phyloP scores from a whole-genome alignment of 768 basidiomycete species.

The Neoboletus subvelutipes region DNA sequence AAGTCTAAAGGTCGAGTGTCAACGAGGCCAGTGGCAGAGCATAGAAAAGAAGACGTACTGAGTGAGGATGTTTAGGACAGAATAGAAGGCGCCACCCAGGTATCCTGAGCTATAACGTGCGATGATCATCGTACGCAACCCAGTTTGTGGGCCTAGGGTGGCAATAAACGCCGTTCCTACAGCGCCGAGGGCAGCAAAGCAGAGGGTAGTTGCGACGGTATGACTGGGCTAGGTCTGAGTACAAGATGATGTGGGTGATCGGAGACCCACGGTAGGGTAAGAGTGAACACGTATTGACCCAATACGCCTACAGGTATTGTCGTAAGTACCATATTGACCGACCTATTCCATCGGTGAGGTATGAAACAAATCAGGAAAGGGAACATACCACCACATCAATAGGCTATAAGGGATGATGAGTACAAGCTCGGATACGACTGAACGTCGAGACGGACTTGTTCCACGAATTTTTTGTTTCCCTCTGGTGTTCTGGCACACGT shows the following conservation, averaged over 20 bases:
- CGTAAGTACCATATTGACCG: constrained; percentile 47
- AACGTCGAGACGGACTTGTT: constrained; percentile 36
- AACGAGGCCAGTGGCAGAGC: not conserved
- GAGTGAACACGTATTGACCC: constrained; percentile 46
- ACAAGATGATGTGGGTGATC: not conserved
- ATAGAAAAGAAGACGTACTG: constrained; percentile 30
- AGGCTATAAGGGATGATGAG: constrained; percentile 29
- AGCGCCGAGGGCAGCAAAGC: constrained; percentile 46
- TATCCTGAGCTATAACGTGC: constrained; percentile 49
- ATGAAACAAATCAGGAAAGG: not conserved
- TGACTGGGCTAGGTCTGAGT: constrained; percentile 31
- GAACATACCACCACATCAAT: constrained; percentile 44
- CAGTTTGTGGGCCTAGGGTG: constrained; percentile 52
- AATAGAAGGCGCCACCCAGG: constrained; percentile 47
- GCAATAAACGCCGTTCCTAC: constrained; percentile 49
- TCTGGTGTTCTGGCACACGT: constrained; percentile 50
- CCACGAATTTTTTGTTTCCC: constrained; percentile 44
- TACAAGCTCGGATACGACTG: not conserved
- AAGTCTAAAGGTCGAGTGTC: constrained; percentile 29
- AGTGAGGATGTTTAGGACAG: constrained; percentile 53
- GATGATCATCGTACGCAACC: constrained; percentile 55
- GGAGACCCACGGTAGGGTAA: constrained; percentile 45
- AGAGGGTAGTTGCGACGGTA: constrained; percentile 43
- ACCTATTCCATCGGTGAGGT: constrained; percentile 30
- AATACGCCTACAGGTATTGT: constrained; percentile 53